Conservation (phyloP, 192 early-diverging fungal genomes). For the Thamnidium elegans region DNA sequence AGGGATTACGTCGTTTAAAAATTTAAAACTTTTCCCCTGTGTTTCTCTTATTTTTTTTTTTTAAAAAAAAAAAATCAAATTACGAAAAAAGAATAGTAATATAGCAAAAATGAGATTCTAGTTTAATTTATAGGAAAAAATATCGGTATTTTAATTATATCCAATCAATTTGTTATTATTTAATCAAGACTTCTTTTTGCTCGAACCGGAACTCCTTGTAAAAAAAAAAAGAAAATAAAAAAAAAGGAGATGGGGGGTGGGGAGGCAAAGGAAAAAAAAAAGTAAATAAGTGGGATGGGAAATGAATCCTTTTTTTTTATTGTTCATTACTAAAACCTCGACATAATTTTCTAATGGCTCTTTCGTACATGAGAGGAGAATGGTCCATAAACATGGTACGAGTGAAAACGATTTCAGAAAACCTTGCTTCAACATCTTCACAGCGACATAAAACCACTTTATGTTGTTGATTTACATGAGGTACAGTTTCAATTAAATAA, state of each 20-base stretch:
- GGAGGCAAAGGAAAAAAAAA: neutral
- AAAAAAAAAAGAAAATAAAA: no score
- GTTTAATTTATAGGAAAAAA: no score
- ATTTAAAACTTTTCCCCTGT: no score
- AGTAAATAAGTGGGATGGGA: neutral
- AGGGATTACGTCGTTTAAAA: no score
- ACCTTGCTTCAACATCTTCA: conserved; percentile 74
- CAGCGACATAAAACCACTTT: conserved; percentile 56
- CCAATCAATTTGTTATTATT: no score
- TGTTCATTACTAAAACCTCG: conserved; percentile 27
- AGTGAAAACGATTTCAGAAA: conserved; percentile 77
- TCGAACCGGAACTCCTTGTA: no score
- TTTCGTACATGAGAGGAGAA: conserved; percentile 69
- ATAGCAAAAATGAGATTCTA: neutral
- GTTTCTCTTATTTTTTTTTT: neutral
- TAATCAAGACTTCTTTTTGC: no score
- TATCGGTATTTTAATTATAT: no score
- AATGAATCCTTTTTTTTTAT: neutral
- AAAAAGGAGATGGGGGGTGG: no score
- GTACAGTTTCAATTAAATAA: conserved; percentile 57
- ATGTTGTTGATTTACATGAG: conserved; percentile 42
- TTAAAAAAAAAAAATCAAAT: neutral
- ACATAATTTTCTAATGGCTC: conserved; percentile 30
- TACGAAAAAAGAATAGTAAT: neutral
- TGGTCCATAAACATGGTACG: conserved; percentile 80